phyloP scores from a whole-genome alignment of 1,284 basidiomycete species.

The Volvariella volvacea region DNA sequence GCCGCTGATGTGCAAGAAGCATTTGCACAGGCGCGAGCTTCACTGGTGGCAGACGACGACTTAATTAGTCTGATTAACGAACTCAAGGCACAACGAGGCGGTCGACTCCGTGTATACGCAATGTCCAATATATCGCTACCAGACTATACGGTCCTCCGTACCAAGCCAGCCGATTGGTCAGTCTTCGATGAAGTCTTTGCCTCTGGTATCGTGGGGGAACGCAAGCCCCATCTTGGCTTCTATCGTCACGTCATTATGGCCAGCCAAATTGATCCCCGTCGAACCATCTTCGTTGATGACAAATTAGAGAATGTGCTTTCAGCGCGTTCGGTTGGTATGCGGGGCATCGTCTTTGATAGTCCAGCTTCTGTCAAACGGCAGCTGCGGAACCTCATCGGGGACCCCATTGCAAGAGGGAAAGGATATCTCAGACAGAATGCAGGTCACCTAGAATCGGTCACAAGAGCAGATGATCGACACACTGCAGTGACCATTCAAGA shows the following conservation, averaged over 20 bases:
- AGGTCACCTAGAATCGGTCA: conserved; percentile 36
- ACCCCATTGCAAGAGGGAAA: conserved; percentile 37
- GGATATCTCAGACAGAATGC: conserved; percentile 35
- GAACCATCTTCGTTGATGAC: conserved; percentile 51
- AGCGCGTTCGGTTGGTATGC: conserved; percentile 48
- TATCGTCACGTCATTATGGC: conserved; percentile 41
- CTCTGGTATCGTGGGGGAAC: conserved; percentile 41
- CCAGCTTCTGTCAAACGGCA: conserved; percentile 33
- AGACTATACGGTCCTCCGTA: conserved; percentile 41
- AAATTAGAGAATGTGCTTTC: conserved; percentile 53
- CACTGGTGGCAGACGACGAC: conserved; percentile 34
- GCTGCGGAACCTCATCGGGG: conserved; percentile 39
- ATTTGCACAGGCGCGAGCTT: conserved; percentile 39
- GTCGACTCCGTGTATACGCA: conserved; percentile 39
- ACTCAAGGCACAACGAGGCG: conserved; percentile 30
- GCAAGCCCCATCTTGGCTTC: conserved; percentile 50
- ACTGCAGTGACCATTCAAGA: conserved; percentile 36
- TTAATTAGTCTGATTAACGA: conserved; percentile 41
- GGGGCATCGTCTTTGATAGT: conserved; percentile 45
- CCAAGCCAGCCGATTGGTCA: conserved; percentile 41
- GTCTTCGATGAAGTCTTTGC: conserved; percentile 50
- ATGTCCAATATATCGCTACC: conserved; percentile 56
- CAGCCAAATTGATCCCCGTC: conserved; percentile 33
- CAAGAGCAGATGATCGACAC: conserved; percentile 22
- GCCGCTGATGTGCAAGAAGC: conserved; percentile 33